Base-by-base conservation (phyloP, 345 rosid species). In the Laguncularia racemosa region DNA sequence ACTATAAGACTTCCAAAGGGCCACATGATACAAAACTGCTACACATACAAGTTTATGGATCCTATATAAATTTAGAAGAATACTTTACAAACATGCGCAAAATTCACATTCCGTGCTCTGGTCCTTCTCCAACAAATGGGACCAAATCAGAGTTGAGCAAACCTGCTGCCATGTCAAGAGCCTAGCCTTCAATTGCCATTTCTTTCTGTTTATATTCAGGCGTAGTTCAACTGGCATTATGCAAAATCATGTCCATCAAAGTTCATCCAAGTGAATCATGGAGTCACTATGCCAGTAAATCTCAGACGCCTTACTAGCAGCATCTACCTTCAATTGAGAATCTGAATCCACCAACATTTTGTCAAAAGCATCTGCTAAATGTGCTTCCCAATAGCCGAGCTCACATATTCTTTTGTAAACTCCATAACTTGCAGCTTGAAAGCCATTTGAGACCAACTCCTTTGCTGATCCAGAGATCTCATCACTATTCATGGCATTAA, bases 391-490 rank as follows among this genome's bases (percentile, higher is more conserved):
- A 8, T 71, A 73, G 44, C 91, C 85, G 61, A 67, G 70, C 47
- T 70, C 71, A 73, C 96, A 89, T n/a, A 80, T 82, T 74, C 75
- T 77, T 63, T 61, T 61, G 73, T 89, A 89, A 16, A 73, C 65
- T 53, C 64, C 76, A 20, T 83, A 92, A 26, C 79, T 74, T 1
- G 91, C 67, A 13, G 71, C 91, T 72, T 77, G 80, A 21, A 81
- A 18, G 45, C 98, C 98, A 70, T 82, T 84, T 0, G 85, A 73
- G 12, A 85, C 89, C 76, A 85, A 69, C 60, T 85, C 97, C 72
- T 59, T 68, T 53, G 88, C 60, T 13, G 72, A 52, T 52, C 81
- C 91, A 26, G 49, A 13, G 57, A 78, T 63, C 51, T 72, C 78
- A 58, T 64, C 52, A 55, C 78, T 58, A 53, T 71, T 75, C 72